Evolutionary conservation across 768 basidiomycete genomes (phyloP), one percentile per base, ranked within the genome.

Genomic region (Chalciporus sphaerocephalus): DNA sequence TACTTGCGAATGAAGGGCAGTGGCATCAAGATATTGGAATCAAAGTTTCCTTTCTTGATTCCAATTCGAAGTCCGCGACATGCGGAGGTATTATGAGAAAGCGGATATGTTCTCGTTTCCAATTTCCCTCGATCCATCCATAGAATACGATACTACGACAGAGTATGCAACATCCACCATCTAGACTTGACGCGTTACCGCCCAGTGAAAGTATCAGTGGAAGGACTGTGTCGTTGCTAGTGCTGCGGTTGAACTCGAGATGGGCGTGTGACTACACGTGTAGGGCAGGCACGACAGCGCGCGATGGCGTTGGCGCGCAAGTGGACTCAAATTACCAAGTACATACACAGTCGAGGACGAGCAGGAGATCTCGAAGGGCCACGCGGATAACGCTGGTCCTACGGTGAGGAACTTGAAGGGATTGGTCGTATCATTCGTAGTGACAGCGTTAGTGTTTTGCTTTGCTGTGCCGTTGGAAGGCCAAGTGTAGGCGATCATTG

Each of bases 231-330:
- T 6, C 15, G 30, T n/a, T 32, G 30, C 15, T n/a, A n/a, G 30
- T 42, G 54, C 57, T 64, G 62, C 58, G 62, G 49, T 54, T 51
- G 51, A 59, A 54, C 49, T 50, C 32, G 48, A 52, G 50, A 51
- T 56, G 59, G 45, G 53, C 62, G 65, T 64, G 62, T 55, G 65
- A 64, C 55, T 37, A 63, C 62, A 64, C 62, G 62, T 64, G 62
- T 62, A 43, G 53, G 11, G 21, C 41, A 53, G 35, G 45, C 43
- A 53, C 50, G 48, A 58, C 52, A 58, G 64, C 43, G 45, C 43
- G 52, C 50, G 48, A 58, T 54, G 61, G 64, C 43, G 54, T 62
- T 57, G 59, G 62, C 57, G 59, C 59, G 59, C 64, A 23, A 32
- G 32, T 39, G 27, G 47, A 35, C 38, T 18, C 23, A 27, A 39